Conservation (phyloP, 2,329 filamentous ascomycete species). For the Alternaria sp. region DNA sequence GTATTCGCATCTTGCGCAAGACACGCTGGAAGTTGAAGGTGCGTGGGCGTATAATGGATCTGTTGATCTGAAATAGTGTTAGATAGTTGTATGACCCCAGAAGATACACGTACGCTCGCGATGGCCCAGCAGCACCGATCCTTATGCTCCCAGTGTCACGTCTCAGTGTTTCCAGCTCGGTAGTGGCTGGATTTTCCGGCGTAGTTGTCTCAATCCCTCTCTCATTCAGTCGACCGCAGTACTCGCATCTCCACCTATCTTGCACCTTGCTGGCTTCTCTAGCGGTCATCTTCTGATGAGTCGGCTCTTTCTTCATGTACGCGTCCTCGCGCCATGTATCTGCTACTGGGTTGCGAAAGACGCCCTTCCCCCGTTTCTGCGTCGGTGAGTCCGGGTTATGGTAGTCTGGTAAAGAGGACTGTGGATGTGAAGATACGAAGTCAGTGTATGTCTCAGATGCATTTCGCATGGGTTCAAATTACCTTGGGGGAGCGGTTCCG, state of each 20-base stretch:
- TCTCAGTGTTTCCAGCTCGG: background rate
- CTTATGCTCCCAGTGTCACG: background rate
- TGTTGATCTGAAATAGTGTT: background rate
- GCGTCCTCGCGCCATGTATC: slow-evolving; percentile 20
- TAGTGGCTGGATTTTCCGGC: background rate
- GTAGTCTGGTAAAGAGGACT: slow-evolving; percentile 7
- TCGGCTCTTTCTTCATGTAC: slow-evolving; percentile 5
- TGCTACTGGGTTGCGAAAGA: slow-evolving; percentile 12
- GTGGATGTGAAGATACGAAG: background rate
- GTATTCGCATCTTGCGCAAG: background rate
- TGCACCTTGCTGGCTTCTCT: slow-evolving; percentile 4
- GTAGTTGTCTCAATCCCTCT: background rate
- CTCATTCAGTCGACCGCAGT: slow-evolving; percentile 12
- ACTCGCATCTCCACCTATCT: slow-evolving; percentile 15
- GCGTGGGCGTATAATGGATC: background rate
- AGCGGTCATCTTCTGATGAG: background rate
- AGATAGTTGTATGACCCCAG: background rate
- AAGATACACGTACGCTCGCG: background rate
- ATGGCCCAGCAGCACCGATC: background rate
- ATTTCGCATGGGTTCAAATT: background rate
- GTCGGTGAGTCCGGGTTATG: slow-evolving; percentile 4
- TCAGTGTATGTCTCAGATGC: background rate
- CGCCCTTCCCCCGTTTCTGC: slow-evolving; percentile 5
- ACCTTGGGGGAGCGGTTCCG: slow-evolving; percentile 1
- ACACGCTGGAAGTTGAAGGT: background rate